Conservation (phyloP, 2,329 filamentous ascomycete genomes). For the Sporothrix sp. region DNA sequence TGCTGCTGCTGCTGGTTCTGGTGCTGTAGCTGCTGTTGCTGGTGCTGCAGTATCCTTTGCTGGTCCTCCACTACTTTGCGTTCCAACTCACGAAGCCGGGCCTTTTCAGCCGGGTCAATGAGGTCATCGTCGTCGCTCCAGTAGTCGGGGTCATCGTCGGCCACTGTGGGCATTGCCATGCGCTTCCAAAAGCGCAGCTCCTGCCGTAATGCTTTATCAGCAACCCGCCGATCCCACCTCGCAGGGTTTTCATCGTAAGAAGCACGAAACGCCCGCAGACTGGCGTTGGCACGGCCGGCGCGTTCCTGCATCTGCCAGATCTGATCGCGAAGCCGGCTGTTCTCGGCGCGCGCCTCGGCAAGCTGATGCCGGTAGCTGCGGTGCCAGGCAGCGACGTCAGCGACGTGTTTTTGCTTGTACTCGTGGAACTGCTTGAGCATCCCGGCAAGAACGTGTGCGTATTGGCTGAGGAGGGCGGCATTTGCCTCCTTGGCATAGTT, state of each 20-base stretch:
- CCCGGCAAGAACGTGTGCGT: slow-evolving; percentile 45
- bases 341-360: slow-evolving; percentile 55
- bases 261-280: slow-evolving; percentile 46
- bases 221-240: slow-evolving; percentile 43
- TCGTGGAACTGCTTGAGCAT: slow-evolving; percentile 56
- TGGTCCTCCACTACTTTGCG: slow-evolving; percentile 28
- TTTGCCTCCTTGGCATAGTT: slow-evolving; percentile 53
- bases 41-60: slow-evolving; percentile 23
- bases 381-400: slow-evolving; percentile 55
- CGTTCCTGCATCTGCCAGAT: slow-evolving; percentile 58
- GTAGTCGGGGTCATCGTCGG: slow-evolving; percentile 50
- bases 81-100: slow-evolving; percentile 41
- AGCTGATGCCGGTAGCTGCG: slow-evolving; percentile 56
- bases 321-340: slow-evolving; percentile 51
- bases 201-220: slow-evolving; percentile 43
- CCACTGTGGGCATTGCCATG: slow-evolving; percentile 50
- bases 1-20: slow-evolving; percentile 21
- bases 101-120: slow-evolving; percentile 51
- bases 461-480: slow-evolving; percentile 46
- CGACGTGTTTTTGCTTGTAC: slow-evolving; percentile 54
- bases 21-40: slow-evolving; percentile 23
- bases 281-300: slow-evolving; percentile 47
- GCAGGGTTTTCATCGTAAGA: slow-evolving; percentile 46
- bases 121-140: slow-evolving; percentile 59
- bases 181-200: slow-evolving; percentile 58